Evolutionary conservation across 805 yeast species (phyloP).

Genomic region (Maudiozyma bulderi): DNA sequence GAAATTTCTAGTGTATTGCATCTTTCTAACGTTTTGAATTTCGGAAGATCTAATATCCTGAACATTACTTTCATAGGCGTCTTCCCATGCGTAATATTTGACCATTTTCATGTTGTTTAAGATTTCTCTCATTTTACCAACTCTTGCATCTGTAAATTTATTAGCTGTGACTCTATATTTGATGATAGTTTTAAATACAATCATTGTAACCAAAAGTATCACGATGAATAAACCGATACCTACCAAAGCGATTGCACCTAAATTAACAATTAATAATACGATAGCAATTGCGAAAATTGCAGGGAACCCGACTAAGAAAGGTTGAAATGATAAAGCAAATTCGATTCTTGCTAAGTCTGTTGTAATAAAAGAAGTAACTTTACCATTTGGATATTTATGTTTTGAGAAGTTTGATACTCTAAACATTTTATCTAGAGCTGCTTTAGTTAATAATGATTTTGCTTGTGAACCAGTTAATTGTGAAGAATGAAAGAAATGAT

Average conservation of each 20-base stretch:
- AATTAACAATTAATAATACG: conserved; percentile 51
- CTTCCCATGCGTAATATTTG: conserved; percentile 88
- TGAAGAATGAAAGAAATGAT: conserved; percentile 55
- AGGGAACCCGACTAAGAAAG: conserved; percentile 55
- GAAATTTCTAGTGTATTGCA: conserved; percentile 57
- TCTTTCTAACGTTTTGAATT: conserved; percentile 46
- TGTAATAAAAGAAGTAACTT: conserved; percentile 67
- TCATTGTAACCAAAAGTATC: conserved; percentile 33
- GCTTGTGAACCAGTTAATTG: conserved; percentile 60
- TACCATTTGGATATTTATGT: conserved; percentile 54
- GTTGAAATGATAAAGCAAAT: conserved; percentile 61
- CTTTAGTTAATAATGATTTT: conserved; percentile 62
- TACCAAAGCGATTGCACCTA: conserved; percentile 65
- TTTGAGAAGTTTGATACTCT: conserved; percentile 47
- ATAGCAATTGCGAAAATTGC: conserved; percentile 53
- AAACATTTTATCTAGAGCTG: conserved; percentile 61
- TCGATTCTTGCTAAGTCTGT: conserved; percentile 81
- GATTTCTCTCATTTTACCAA: conserved; percentile 67
- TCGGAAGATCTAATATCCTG: conserved; percentile 50
- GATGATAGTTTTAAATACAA: conserved; percentile 44
- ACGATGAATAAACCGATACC: conserved; percentile 54
- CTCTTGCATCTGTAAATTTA: conserved; percentile 64
- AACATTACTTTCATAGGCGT: conserved; percentile 55
- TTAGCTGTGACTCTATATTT: conserved; percentile 46
- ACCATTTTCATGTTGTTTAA: conserved; percentile 70